Base-by-base conservation (phyloP, 2,329 filamentous ascomycete genomes). In the Fusarium torreyae region DNA sequence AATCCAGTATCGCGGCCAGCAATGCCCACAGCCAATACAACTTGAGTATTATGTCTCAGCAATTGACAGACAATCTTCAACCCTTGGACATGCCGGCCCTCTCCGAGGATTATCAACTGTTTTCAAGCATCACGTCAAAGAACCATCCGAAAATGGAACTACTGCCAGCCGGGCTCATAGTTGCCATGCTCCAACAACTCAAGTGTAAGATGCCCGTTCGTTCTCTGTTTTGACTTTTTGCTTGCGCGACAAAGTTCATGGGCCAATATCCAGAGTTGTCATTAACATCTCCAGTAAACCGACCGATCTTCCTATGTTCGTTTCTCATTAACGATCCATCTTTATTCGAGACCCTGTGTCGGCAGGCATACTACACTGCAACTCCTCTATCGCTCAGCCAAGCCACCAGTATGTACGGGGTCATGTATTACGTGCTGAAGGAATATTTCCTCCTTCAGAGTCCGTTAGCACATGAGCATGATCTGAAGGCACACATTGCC, bases 301-400 rank as follows among this genome's bases (percentile, higher is more conserved):
- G 50, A n/a, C 50, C 50, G n/a, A 53, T 53, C 1, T 53, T 53
- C n/a, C 38, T 53, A 17, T 43, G 36, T n/a, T 53, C 50, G 20
- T 53, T 53, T 20, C 38, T 53, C 50, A 34, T 53, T 18, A 53
- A 40, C 33, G 50, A 53, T 22, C 50, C 50, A 31, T 53, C 50
- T 22, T 43, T 53, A 33, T 11, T 53, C 28, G 50, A 53, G 38
- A n/a, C 38, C 7, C 17, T 53, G 17, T 53, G 50, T 43, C 50
- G 50, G 33, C 50, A 53, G 31, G 50, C 39, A 31, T 53, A 53
- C 17, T 53, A 53, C 50, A 43, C 50, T 17, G 24, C 26, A 20
- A 14, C 50, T 6, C 13, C 50, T 42, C 28, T 53, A 14, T 53
- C 50, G 6, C 38, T 53, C 15, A 36, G 50, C 26, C 50, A 53